Conservation (phyloP, 352 stramenopile genomes). For the Thalassiosira hispida region DNA sequence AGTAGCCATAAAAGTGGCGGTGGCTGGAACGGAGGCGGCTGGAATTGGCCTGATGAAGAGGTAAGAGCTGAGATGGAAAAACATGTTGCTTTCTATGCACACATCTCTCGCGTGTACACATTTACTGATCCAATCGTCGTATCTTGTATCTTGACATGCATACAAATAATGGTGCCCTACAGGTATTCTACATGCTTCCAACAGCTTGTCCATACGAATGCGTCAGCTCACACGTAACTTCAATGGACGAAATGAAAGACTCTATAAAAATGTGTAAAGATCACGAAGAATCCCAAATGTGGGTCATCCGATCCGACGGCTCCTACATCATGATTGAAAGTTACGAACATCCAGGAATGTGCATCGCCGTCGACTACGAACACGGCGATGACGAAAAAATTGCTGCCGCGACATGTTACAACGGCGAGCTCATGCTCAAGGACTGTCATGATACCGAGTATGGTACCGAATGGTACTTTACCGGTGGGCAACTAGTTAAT, state of each 20-base stretch:
- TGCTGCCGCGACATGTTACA: constrained; percentile 23
- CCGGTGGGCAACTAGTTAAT: constrained; percentile 42
- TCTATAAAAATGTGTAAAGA: constrained; percentile 21
- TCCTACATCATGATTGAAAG: constrained; percentile 50
- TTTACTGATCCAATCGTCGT: not conserved
- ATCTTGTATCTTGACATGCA: no score
- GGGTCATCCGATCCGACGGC: constrained; percentile 41
- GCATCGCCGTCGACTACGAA: constrained; percentile 49
- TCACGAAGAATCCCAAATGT: constrained; percentile 33
- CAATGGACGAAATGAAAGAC: constrained; percentile 24
- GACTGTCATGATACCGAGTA: constrained; percentile 29
- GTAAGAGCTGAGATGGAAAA: not conserved
- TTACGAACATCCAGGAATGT: constrained; percentile 31
- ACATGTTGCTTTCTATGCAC: not conserved
- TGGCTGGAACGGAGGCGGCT: not conserved
- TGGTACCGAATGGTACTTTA: constrained; percentile 56
- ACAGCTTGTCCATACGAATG: constrained; percentile 36
- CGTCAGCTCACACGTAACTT: constrained; percentile 29
- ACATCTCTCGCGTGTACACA: not conserved
- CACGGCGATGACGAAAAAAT: constrained; percentile 29
- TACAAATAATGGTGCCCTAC: not conserved
- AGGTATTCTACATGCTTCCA: constrained; percentile 50
- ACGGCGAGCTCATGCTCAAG: constrained; percentile 35
- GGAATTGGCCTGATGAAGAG: not conserved
- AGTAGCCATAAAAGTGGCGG: not conserved